phyloP scores from a whole-genome alignment of 2,329 filamentous ascomycete species.

The Thelonectria olida region DNA sequence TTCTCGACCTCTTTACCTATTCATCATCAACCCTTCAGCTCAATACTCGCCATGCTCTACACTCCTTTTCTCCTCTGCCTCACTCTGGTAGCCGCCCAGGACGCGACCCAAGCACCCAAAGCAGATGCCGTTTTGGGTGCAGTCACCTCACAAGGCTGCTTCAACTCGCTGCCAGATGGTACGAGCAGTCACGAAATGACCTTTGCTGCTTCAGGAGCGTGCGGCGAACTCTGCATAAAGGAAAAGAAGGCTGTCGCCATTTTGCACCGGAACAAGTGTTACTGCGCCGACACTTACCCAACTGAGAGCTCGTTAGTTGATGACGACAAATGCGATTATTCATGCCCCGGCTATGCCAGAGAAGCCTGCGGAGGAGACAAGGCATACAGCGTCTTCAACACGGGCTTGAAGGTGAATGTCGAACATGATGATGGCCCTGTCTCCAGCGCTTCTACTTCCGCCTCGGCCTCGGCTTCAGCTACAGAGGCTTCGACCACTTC shows the following conservation, averaged over 20 bases:
- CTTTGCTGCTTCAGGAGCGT: slow-evolving; percentile 9
- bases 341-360: slow-evolving; percentile 17
- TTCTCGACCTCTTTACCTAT: no score
- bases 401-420: background rate
- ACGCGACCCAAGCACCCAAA: no score
- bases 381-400: slow-evolving; percentile 26
- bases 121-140: background rate
- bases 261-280: slow-evolving; percentile 8
- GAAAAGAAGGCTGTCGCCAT: slow-evolving; percentile 7
- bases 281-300: slow-evolving; percentile 27
- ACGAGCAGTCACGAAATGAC: background rate
- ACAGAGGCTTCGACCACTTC: background rate
- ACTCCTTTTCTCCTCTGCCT: no score
- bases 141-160: slow-evolving; percentile 29
- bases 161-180: slow-evolving; percentile 10
- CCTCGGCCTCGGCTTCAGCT: background rate
- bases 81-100: no score
- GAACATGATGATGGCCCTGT: background rate
- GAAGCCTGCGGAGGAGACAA: slow-evolving; percentile 25
- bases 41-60: no score
- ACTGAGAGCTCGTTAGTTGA: slow-evolving; percentile 9
- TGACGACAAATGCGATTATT: slow-evolving; percentile 23
- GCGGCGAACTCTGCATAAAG: background rate
- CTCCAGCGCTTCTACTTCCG: background rate
- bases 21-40: no score